Base-by-base conservation (phyloP, 192 early-diverging fungal genomes). In the Coemansia sp. region DNA sequence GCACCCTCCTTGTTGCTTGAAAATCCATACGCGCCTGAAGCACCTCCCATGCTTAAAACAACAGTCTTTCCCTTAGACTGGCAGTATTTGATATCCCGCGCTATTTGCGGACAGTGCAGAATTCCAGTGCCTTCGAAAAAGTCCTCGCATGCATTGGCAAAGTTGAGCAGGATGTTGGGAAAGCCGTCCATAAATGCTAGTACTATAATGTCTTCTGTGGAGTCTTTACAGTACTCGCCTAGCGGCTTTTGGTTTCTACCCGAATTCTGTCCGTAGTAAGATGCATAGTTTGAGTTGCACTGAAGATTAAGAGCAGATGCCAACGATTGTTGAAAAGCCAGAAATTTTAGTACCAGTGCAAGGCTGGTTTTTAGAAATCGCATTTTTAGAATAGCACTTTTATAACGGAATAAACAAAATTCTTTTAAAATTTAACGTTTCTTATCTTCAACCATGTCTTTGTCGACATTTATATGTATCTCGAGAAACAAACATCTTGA, bases 41-140 rank as follows among this genome's bases (percentile, higher is more conserved):
- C 86, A 12, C 91, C 91, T 31, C 91, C 91, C 55, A 92, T 73
- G 49, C 86, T 87, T 1, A 90, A 68, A 30, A 87, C 67, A 3
- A 92, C 69, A 7, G 68, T 70, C 50, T 89, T 90, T 18, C 91
- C 91, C 29, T 83, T 51, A 5, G 67, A 68, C 69, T 92, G 91
- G 66, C 91, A 92, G 49, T 80, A 75, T 34, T 85, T 73, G 63
- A 92, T 90, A 56, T 89, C 91, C 17, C 65, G 29, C 4, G 76
- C 85, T 14, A 92, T 74, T 22, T 54, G 60, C 0, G 82, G 79
- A 56, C 90, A 91, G 48, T 87, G 75, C 25, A 85, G 78, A 22
- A 91, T 57, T 2, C 52, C 18, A 11, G 81, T 83, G 18, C 80
- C 86, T 0, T 83, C 63, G 66, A 88, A 90, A 0, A 79, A 85